These are phyloP conservation scores for Kodamaea leandrae DNA, from an alignment of 805 yeast species.

Conservation along the genomic window DNA sequence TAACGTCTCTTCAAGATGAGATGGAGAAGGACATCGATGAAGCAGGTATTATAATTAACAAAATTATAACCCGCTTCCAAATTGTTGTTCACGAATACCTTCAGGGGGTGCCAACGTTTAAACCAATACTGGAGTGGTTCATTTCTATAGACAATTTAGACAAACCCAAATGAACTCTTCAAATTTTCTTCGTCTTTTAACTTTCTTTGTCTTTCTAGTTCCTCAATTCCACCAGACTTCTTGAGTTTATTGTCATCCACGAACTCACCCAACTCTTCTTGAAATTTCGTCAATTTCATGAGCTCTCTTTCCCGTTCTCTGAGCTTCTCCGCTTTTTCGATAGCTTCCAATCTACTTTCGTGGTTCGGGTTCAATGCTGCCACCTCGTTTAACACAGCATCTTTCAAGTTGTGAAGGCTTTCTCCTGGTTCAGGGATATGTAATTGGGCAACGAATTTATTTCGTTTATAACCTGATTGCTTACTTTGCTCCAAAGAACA, in stretches of 20 bases:
- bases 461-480: conserved; percentile 44
- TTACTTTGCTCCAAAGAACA: conserved; percentile 78
- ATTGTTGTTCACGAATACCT: background rate
- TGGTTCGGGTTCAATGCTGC: conserved; percentile 79
- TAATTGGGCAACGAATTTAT: conserved; percentile 37
- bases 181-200: conserved; percentile 71
- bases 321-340: conserved; percentile 78
- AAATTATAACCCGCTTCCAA: background rate
- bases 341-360: conserved; percentile 81
- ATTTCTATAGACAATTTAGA: conserved; percentile 14
- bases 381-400: conserved; percentile 80
- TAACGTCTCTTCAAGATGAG: background rate
- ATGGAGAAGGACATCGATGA: background rate
- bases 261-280: conserved; percentile 81
- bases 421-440: conserved; percentile 64
- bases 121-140: conserved; percentile 8
- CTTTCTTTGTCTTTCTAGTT: conserved; percentile 67
- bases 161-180: conserved; percentile 41
- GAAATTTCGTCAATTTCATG: conserved; percentile 60
- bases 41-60: background rate
- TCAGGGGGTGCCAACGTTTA: background rate
- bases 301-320: conserved; percentile 68
- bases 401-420: conserved; percentile 57
- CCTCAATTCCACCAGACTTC: conserved; percentile 87
- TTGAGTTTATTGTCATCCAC: conserved; percentile 76